These are phyloP conservation scores for Paramecium primaurelia DNA, from an alignment of 73 alveolate species.

Conservation along the genomic window DNA sequence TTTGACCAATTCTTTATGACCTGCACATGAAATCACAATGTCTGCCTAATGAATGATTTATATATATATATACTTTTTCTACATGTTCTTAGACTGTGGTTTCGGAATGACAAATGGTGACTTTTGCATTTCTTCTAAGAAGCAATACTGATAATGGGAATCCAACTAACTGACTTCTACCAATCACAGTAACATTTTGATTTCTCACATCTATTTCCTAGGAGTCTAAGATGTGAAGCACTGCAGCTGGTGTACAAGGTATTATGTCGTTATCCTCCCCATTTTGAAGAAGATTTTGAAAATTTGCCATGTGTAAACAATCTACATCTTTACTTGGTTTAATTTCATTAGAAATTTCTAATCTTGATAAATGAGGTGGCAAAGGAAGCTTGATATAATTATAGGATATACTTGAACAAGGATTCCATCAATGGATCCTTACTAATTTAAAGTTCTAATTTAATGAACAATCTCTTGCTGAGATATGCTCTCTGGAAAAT, in stretches of 20 bases:
- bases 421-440: slow-evolving; percentile 65
- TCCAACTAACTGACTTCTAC: slow-evolving; percentile 75
- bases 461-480: neutral
- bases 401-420: slow-evolving; percentile 56
- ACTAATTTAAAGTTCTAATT: neutral
- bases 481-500: slow-evolving; percentile 6
- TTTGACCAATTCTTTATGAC: slow-evolving; percentile 66
- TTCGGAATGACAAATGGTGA: slow-evolving; percentile 62
- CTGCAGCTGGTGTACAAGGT: slow-evolving; percentile 64
- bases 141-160: slow-evolving; percentile 70
- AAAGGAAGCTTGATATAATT: slow-evolving; percentile 65
- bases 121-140: slow-evolving; percentile 63
- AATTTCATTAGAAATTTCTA: slow-evolving; percentile 57
- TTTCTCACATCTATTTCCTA: neutral
- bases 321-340: slow-evolving; percentile 76
- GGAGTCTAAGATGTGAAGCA: slow-evolving; percentile 36
- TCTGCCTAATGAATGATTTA: slow-evolving; percentile 63
- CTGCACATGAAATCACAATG: slow-evolving; percentile 74
- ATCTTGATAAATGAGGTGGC: slow-evolving; percentile 69
- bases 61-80: neutral
- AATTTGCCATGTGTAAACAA: slow-evolving; percentile 30
- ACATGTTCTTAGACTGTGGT: slow-evolving; percentile 57
- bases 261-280: slow-evolving; percentile 33
- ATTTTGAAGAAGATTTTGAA: slow-evolving; percentile 6
- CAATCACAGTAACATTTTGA: slow-evolving; percentile 64